These are phyloP conservation scores for Thermothielavioides terrestris DNA, from an alignment of 495 filamentous ascomycete species.

Conservation along the genomic window DNA sequence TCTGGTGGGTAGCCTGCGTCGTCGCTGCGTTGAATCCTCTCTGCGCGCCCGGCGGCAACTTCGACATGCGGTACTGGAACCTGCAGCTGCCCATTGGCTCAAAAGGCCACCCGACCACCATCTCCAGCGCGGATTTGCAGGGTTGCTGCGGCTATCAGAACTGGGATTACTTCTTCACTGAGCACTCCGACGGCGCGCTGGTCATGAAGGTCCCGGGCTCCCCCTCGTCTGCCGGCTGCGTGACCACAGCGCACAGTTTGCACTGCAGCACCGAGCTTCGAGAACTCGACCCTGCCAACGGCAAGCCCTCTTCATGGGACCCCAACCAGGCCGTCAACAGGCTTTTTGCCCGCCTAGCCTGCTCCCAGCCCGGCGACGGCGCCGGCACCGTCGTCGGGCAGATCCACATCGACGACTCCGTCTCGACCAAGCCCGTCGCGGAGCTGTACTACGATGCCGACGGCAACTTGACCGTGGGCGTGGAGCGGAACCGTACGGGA, in stretches of 20 bases:
- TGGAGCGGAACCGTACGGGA: constrained; percentile 21
- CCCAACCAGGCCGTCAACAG: constrained; percentile 25
- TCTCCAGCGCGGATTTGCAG: constrained; percentile 19
- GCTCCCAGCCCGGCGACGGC: neutral
- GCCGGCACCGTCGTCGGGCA: constrained; percentile 31
- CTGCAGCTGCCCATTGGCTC: constrained; percentile 34
- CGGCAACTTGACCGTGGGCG: constrained; percentile 28
- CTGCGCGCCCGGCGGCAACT: constrained; percentile 34
- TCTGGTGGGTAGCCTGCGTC: neutral
- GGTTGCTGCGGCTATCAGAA: constrained; percentile 31
- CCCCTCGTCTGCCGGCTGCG: constrained; percentile 24
- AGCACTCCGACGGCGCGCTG: constrained; percentile 22
- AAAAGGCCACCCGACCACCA: constrained; percentile 18
- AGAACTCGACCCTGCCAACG: constrained; percentile 20
- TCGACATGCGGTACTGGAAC: constrained; percentile 24
- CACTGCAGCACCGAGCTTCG: constrained; percentile 39
- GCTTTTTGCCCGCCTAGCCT: constrained; percentile 21
- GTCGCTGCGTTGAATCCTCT: constrained; percentile 11
- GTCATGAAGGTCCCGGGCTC: constrained; percentile 28
- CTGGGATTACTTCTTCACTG: constrained; percentile 31
- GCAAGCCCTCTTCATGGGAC: constrained; percentile 17
- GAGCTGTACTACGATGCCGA: constrained; percentile 29
- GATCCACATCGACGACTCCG: constrained; percentile 25
- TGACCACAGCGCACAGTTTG: constrained; percentile 28
- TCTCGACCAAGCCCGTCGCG: constrained; percentile 28